Evolutionary conservation across 805 yeast species (phyloP).

Genomic region (Metschnikowia cubensis): DNA sequence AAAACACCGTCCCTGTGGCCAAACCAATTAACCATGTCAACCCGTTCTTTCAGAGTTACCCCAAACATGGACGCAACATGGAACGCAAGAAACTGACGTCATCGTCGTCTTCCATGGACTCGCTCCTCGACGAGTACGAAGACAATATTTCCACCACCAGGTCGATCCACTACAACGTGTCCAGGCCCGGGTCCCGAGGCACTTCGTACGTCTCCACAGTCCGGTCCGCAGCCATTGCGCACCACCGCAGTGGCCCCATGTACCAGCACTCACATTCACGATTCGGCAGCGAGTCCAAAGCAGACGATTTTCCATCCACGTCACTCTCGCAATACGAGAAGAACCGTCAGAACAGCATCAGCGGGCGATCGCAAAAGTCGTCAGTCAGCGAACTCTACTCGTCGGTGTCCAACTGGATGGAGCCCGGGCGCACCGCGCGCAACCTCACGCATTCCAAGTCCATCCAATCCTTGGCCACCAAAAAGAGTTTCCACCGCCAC

Average conservation of each 20-base stretch:
- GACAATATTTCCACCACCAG: conserved; percentile 34
- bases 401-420: conserved; percentile 52
- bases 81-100: conserved; percentile 5
- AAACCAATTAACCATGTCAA: conserved; percentile 10
- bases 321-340: conserved; percentile 35
- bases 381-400: conserved; percentile 39
- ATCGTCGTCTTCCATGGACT: conserved; percentile 32
- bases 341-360: conserved; percentile 17
- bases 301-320: conserved; percentile 29
- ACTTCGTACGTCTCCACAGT: conserved; percentile 20
- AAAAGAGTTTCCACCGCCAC: conserved; percentile 1
- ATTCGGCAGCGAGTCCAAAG: background rate
- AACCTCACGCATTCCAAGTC: conserved; percentile 14
- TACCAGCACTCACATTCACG: background rate
- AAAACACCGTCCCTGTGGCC: background rate
- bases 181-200: conserved; percentile 28
- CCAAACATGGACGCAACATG: background rate
- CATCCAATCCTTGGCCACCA: conserved; percentile 13
- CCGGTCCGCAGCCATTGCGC: background rate
- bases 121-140: conserved; percentile 42
- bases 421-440: conserved; percentile 26
- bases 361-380: conserved; percentile 31
- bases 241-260: background rate
- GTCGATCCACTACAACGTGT: conserved; percentile 21
- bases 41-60: background rate